Evolutionary conservation across 106 monocot species (phyloP).

Genomic region (Ottelia alismoides): DNA sequence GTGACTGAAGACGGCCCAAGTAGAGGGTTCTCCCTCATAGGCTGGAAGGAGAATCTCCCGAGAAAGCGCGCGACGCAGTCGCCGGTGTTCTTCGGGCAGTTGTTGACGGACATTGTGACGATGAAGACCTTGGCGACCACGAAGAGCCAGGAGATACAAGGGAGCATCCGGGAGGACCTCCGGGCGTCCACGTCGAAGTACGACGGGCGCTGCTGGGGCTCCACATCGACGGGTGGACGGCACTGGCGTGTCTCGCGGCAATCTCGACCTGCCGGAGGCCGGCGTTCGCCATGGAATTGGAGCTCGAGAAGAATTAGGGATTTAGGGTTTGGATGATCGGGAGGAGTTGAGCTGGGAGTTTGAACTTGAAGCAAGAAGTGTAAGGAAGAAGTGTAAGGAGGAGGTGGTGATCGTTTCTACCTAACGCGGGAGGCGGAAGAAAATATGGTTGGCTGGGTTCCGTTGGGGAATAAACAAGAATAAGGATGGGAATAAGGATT

Average conservation of each 20-base stretch:
- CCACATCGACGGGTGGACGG: neutral
- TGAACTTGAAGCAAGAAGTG: too few species aligned
- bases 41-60: conserved; percentile 82
- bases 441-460: too few species aligned
- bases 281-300: too few species aligned
- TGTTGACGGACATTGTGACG: conserved; percentile 56
- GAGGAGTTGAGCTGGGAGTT: too few species aligned
- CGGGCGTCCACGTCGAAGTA: conserved; percentile 15
- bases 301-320: too few species aligned
- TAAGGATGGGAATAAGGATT: too few species aligned
- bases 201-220: conserved; percentile 3
- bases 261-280: too few species aligned
- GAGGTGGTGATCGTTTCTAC: too few species aligned
- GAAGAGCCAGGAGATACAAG: conserved; percentile 17
- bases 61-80: conserved; percentile 26
- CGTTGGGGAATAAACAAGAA: too few species aligned
- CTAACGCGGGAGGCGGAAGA: too few species aligned
- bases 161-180: conserved; percentile 25
- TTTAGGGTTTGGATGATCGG: too few species aligned
- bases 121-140: conserved; percentile 21
- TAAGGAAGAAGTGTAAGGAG: too few species aligned
- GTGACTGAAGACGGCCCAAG: conserved; percentile 58
- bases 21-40: conserved; percentile 64
- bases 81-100: conserved; percentile 33
- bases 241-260: neutral